phyloP scores from a whole-genome alignment of 768 basidiomycete species.

The Mycena vulgaris region DNA sequence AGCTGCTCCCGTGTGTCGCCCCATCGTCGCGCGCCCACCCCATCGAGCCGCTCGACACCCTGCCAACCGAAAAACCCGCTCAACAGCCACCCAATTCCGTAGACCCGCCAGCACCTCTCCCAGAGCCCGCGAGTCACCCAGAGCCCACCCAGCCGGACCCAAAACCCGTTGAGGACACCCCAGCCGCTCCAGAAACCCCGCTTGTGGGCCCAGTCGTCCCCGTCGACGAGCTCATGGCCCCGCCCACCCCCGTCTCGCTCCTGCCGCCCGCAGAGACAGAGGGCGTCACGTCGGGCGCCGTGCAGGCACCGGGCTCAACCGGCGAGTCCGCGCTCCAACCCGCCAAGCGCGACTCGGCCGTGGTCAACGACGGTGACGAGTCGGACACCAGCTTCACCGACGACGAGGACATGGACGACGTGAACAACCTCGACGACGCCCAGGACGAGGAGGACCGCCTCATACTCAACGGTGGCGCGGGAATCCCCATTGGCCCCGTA shows the following conservation, averaged over 20 bases:
- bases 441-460: conserved; percentile 86
- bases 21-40: conserved; percentile 33
- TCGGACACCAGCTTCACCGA: conserved; percentile 64
- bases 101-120: not conserved
- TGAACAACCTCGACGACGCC: conserved; percentile 60
- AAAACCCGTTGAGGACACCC: not conserved
- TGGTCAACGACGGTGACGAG: conserved; percentile 32
- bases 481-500: conserved; percentile 86
- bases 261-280: conserved; percentile 74
- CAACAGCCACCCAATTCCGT: conserved; percentile 15
- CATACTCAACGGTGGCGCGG: conserved; percentile 83
- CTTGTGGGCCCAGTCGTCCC: conserved; percentile 19
- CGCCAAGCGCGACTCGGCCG: conserved; percentile 56
- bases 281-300: conserved; percentile 90
- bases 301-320: conserved; percentile 91
- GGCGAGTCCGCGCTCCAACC: conserved; percentile 55
- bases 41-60: conserved; percentile 28
- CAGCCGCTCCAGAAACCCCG: not conserved
- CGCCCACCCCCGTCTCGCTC: conserved; percentile 37
- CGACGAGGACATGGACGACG: conserved; percentile 65
- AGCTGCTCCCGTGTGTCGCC: conserved; percentile 29
- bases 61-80: conserved; percentile 31
- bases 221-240: conserved; percentile 37
- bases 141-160: conserved; percentile 15
- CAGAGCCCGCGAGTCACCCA: not conserved